These are phyloP conservation scores for Ustilago curta DNA, from an alignment of 1,284 basidiomycete species.

Conservation along the genomic window DNA sequence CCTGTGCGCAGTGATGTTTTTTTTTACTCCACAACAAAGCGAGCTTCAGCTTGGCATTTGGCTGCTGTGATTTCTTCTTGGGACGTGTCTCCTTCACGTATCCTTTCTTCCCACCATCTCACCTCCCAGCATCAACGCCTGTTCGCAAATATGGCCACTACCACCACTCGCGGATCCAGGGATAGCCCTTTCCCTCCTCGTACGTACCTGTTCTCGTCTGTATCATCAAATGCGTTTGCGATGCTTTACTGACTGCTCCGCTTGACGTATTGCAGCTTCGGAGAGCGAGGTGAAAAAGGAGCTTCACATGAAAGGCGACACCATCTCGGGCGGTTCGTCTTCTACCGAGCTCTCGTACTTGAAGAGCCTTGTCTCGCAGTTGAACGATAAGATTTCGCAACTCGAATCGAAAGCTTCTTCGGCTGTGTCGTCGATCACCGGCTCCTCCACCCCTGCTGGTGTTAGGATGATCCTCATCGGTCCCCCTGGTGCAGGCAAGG, in stretches of 20 bases:
- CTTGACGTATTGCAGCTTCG: constrained; percentile 12
- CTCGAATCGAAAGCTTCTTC: constrained; percentile 53
- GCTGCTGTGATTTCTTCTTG: constrained; percentile 3
- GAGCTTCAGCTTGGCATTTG: too few relatives aligned
- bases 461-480: constrained; percentile 89
- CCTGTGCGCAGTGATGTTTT: too few relatives aligned
- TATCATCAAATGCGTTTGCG: neutral
- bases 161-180: constrained; percentile 51
- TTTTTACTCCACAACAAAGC: too few relatives aligned
- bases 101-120: constrained; percentile 7
- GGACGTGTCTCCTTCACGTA: neutral
- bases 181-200: constrained; percentile 52
- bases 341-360: constrained; percentile 63
- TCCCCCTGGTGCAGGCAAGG: constrained; percentile 98
- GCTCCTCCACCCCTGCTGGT: constrained; percentile 37
- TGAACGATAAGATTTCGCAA: constrained; percentile 63
- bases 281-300: constrained; percentile 46
- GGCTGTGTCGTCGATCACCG: constrained; percentile 33
- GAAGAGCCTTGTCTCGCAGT: constrained; percentile 65
- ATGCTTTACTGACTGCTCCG: constrained; percentile 12
- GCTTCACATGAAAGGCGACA: constrained; percentile 46
- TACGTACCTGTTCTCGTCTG: constrained; percentile 8
- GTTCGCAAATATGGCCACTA: constrained; percentile 39
- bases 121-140: constrained; percentile 1
- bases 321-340: constrained; percentile 26